Conservation (phyloP, 352 stramenopile species). For the Peronospora farinosa region DNA sequence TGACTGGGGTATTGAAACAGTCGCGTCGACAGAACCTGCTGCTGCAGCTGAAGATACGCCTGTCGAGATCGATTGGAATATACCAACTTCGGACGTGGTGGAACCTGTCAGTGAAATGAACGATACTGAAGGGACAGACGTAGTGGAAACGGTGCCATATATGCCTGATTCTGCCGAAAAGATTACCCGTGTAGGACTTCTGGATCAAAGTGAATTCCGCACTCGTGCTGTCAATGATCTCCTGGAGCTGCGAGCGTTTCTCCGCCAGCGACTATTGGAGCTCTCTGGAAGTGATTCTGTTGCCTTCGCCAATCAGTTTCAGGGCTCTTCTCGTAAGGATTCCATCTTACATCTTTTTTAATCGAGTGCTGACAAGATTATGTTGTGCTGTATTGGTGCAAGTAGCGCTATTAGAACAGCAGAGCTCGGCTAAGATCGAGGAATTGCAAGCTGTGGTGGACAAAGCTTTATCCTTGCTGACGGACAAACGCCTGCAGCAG, state of each 20-base stretch:
- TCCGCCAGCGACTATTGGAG: slow-evolving; percentile 48
- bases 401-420: slow-evolving; percentile 54
- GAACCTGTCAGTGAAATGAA: slow-evolving; percentile 18
- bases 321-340: slow-evolving; percentile 50
- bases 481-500: slow-evolving; percentile 65
- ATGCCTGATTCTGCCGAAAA: slow-evolving; percentile 7
- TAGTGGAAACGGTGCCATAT: slow-evolving; percentile 8
- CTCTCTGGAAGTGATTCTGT: slow-evolving; percentile 41
- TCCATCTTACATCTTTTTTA: background rate
- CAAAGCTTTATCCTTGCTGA: slow-evolving; percentile 41
- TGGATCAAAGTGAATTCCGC: slow-evolving; percentile 54
- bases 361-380: slow-evolving; percentile 8
- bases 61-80: slow-evolving; percentile 75
- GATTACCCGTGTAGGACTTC: slow-evolving; percentile 40
- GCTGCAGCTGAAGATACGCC: slow-evolving; percentile 25
- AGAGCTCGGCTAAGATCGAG: slow-evolving; percentile 48
- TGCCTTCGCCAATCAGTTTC: slow-evolving; percentile 70
- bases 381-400: slow-evolving; percentile 4
- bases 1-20: slow-evolving; percentile 63
- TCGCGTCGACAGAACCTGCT: slow-evolving; percentile 16
- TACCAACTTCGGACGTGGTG: slow-evolving; percentile 41
- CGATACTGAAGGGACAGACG: slow-evolving; percentile 3
- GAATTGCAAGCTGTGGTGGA: slow-evolving; percentile 37
- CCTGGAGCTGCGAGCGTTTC: slow-evolving; percentile 62
- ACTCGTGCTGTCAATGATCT: slow-evolving; percentile 63